These are phyloP conservation scores for Leccinum barrowsii DNA, from an alignment of 768 basidiomycete genomes.

Conservation along the genomic window DNA sequence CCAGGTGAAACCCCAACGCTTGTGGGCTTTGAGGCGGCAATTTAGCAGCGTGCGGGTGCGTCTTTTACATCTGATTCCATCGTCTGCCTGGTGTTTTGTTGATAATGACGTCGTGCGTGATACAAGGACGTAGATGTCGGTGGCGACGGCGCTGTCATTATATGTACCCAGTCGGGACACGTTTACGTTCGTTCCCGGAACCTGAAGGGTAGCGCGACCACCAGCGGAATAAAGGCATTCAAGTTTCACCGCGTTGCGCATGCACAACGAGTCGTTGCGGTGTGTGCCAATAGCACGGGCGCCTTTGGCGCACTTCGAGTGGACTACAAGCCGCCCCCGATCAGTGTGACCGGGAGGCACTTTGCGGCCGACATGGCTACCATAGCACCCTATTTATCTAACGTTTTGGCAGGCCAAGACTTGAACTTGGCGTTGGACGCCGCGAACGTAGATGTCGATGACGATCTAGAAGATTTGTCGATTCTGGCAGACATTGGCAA, in stretches of 20 bases:
- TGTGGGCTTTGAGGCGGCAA: constrained; percentile 86
- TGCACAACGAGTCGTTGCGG: constrained; percentile 80
- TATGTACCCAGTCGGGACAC: constrained; percentile 94
- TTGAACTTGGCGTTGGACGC: not conserved
- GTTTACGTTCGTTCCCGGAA: constrained; percentile 80
- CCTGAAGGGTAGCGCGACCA: constrained; percentile 23
- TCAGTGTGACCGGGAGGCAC: constrained; percentile 51
- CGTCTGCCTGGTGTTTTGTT: not conserved
- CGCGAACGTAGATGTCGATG: constrained; percentile 20
- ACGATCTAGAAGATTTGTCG: constrained; percentile 38
- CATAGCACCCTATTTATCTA: constrained; percentile 56
- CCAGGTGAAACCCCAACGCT: constrained; percentile 69
- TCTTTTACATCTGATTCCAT: constrained; percentile 5
- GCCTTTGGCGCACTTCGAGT: constrained; percentile 82
- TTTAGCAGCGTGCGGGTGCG: constrained; percentile 77
- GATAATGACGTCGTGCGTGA: not conserved
- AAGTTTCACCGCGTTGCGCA: constrained; percentile 80
- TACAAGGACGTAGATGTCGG: constrained; percentile 83
- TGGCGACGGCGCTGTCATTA: constrained; percentile 80
- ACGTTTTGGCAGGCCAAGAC: not conserved
- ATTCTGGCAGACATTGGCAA: constrained; percentile 36
- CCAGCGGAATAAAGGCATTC: constrained; percentile 44
- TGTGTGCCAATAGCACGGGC: constrained; percentile 83
- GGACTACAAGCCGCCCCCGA: constrained; percentile 58
- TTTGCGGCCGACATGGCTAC: constrained; percentile 64